phyloP scores from a whole-genome alignment of 2,329 filamentous ascomycete genomes.

The Coniochaeta hoffmannii region DNA sequence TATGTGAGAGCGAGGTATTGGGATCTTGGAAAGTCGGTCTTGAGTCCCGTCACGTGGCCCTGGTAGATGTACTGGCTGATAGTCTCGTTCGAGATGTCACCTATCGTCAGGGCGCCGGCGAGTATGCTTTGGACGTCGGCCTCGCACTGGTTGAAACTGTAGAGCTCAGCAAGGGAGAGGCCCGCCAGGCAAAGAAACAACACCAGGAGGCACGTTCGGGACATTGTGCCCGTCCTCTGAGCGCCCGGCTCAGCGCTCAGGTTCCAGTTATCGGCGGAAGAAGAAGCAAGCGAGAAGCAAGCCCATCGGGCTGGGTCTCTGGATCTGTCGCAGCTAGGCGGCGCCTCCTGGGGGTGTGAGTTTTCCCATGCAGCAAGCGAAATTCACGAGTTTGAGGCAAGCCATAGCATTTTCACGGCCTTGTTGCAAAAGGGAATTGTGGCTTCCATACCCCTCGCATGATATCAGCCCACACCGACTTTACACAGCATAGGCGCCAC shows the following conservation, averaged over 20 bases:
- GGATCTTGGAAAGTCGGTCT: background rate
- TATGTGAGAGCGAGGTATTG: background rate
- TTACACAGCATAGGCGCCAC: background rate
- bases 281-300: no score
- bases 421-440: background rate
- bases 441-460: background rate
- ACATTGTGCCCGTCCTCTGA: background rate
- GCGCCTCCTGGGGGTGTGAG: background rate
- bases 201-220: background rate
- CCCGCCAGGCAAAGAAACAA: background rate
- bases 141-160: slow-evolving; percentile 3
- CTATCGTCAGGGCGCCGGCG: background rate
- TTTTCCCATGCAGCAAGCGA: background rate
- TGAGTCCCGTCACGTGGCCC: slow-evolving; percentile 3
- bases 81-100: slow-evolving; percentile 1
- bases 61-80: slow-evolving; percentile 1
- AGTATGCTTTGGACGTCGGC: background rate
- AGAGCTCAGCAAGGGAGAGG: background rate
- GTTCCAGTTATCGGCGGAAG: background rate
- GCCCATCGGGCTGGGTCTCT: background rate
- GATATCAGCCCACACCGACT: background rate
- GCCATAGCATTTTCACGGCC: background rate
- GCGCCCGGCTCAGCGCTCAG: background rate
- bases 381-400: background rate
- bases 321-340: background rate